Conservation (phyloP, 2,329 filamentous ascomycete genomes). For the Calonectria hawksworthii region DNA sequence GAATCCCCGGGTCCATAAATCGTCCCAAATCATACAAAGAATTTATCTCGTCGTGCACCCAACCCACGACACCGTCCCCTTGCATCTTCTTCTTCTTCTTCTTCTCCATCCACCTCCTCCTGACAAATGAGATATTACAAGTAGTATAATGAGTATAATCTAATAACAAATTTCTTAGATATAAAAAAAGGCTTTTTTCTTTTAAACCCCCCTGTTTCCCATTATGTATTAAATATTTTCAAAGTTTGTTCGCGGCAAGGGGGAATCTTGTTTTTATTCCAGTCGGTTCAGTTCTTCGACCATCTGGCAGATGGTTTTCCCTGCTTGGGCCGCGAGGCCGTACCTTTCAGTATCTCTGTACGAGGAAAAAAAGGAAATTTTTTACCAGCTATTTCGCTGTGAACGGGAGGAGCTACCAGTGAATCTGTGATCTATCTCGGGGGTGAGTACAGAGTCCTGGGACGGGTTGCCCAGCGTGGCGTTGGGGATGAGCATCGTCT, state of each 20-base stretch:
- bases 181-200: not conserved
- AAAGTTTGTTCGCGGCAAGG: not conserved
- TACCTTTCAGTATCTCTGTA: conserved; percentile 10
- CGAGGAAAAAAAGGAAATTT: not conserved
- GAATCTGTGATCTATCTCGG: not conserved
- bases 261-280: not conserved
- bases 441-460: not conserved
- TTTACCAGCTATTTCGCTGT: conserved; percentile 4
- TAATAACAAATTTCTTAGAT: not conserved
- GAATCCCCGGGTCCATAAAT: not conserved
- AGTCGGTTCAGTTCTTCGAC: conserved; percentile 7
- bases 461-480: conserved; percentile 1
- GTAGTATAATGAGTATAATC: not conserved
- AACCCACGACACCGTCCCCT: not conserved
- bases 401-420: conserved; percentile 5
- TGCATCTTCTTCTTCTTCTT: not conserved
- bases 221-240: not conserved
- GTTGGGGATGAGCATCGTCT: not conserved
- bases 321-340: conserved; percentile 1
- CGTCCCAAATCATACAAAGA: not conserved
- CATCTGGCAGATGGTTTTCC: conserved; percentile 10
- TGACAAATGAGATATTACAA: not conserved
- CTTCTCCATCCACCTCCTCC: too few relatives aligned
- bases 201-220: not conserved
- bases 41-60: not conserved